Evolutionary conservation across 1,139 yeast genomes (phyloP), one percentile per base, ranked within the genome.

Genomic region (Geotrichum australiense): DNA sequence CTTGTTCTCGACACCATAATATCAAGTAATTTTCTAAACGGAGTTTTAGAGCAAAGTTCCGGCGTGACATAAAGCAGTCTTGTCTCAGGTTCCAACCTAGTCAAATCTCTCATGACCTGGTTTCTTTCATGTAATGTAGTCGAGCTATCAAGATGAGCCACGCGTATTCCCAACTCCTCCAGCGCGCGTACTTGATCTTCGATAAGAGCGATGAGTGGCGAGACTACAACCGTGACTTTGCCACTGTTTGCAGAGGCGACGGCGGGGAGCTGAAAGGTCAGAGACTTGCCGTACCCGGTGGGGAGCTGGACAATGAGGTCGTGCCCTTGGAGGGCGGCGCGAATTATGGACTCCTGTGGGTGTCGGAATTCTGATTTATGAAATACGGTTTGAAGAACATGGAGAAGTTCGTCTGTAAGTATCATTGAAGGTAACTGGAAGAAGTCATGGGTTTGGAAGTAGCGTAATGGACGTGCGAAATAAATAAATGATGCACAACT

Each of bases 241-340:
- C 44, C 40, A 29, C 19, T 14, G n/a, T 26, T 26, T 7, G 29
- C 11, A 2, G 78, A 68, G 35, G 71, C 70, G 30, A 84, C 68
- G 0, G 95, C 94, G 0, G 96, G 95, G 12, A 85, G 63, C 58
- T 86, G 96, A 59, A 83, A 86, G 52, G 95, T 85, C 36, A 86
- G 64, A 0, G 94, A 84, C 57, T 86, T 86, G 47, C 96, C 96
- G 45, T 94, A 94, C 39, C 96, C 96, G 0, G 95, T 86, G 0
- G 96, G 96, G 80, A 86, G 82, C 50, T 86, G 67, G 1, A 86
- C 95, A 64, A 86, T 80, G 0, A 80, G 84, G 58, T 86, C 96
- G 39, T 74, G 70, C 1, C 87, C 85, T 5, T 67, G 60, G 25
- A 85, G 63, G 0, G 89, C 77, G 0, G 91, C 75, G 47, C 76